These are phyloP conservation scores for Acmispon strigosus DNA, from an alignment of 306 rosid species.

Conservation along the genomic window DNA sequence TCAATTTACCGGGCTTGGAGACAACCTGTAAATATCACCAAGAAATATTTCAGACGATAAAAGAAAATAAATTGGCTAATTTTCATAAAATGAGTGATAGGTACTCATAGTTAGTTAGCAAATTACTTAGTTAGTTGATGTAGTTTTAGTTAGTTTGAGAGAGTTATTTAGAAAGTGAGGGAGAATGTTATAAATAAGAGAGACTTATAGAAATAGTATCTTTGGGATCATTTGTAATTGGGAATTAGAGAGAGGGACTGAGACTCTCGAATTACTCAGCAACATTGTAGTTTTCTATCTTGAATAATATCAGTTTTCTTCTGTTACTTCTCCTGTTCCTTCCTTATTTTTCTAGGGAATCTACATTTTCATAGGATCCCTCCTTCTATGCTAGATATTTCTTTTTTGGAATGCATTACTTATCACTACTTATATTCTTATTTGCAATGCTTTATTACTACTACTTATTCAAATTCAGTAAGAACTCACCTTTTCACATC, in stretches of 20 bases:
- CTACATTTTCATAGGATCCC: background rate
- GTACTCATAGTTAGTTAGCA: too few species aligned
- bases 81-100: background rate
- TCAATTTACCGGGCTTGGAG: slow-evolving; percentile 69
- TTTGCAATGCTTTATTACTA: background rate
- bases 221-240: too few species aligned
- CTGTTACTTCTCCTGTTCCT: too few species aligned
- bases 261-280: too few species aligned
- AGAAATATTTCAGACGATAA: background rate
- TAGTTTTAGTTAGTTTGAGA: too few species aligned
- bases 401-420: background rate
- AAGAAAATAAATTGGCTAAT: background rate
- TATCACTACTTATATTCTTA: background rate
- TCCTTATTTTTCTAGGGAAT: too few species aligned
- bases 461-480: background rate
- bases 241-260: too few species aligned
- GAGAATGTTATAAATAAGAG: too few species aligned
- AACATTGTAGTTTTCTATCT: too few species aligned
- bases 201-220: too few species aligned
- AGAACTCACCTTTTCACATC: background rate
- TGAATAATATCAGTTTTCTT: background rate
- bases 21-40: slow-evolving; percentile 43
- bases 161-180: too few species aligned
- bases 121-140: too few species aligned
- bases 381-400: background rate